Conservation (phyloP, 179 eudicot species). For the Beta corolliflora region DNA sequence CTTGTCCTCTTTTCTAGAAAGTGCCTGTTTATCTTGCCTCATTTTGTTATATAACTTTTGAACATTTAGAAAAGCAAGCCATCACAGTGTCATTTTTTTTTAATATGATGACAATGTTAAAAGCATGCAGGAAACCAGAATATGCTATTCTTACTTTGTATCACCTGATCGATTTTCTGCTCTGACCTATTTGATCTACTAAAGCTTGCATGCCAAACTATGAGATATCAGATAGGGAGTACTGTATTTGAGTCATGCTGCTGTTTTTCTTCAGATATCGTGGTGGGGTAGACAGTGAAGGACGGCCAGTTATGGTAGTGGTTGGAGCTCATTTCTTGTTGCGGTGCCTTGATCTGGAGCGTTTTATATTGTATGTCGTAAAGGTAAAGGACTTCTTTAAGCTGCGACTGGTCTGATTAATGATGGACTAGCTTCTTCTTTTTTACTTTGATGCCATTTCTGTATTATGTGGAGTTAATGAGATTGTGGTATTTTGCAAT, state of each 20-base stretch:
- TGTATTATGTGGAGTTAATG: neutral
- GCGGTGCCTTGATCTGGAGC: conserved; percentile 96
- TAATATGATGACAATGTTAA: neutral
- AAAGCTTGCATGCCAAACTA: conserved; percentile 21
- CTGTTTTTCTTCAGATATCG: conserved; percentile 64
- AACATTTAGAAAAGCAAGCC: neutral
- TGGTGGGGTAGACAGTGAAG: conserved; percentile 96
- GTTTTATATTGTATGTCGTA: conserved; percentile 66
- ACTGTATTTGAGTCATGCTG: conserved; percentile 3
- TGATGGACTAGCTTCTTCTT: neutral
- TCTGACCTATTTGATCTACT: neutral
- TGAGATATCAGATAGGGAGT: conserved; percentile 8
- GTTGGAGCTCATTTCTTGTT: conserved; percentile 98
- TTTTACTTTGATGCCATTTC: conserved; percentile 2
- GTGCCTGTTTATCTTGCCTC: neutral
- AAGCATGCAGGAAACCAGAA: neutral
- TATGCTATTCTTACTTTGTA: neutral
- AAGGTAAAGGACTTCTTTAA: conserved; percentile 28
- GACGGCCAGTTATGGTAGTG: conserved; percentile 94
- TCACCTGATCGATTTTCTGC: neutral
- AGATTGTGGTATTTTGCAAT: neutral
- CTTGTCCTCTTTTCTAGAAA: neutral
- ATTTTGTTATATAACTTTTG: neutral
- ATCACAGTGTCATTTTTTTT: neutral
- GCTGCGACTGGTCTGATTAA: neutral